These are phyloP conservation scores for Coffea humblotiana DNA, from an alignment of 305 asterid species.

Conservation along the genomic window DNA sequence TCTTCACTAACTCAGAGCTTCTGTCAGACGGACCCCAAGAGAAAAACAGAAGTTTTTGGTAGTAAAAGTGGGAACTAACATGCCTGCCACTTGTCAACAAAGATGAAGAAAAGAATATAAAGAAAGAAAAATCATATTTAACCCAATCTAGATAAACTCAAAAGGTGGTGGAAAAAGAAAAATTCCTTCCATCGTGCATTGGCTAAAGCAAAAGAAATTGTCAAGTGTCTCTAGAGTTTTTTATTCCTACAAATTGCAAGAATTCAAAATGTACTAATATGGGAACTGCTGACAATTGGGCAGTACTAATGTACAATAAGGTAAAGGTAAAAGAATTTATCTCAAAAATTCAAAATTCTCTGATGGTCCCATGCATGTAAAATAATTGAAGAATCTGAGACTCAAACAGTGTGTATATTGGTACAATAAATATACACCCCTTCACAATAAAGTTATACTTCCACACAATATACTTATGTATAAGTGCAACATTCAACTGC, in stretches of 20 bases:
- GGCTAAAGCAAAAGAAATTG: slow-evolving; percentile 29
- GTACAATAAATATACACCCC: not conserved
- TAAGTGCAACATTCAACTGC: too few relatives aligned
- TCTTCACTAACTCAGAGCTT: slow-evolving; percentile 33
- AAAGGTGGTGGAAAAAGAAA: slow-evolving; percentile 34
- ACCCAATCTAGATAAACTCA: slow-evolving; percentile 25
- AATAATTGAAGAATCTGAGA: too few relatives aligned
- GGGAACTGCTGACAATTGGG: slow-evolving; percentile 34
- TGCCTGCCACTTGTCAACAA: slow-evolving; percentile 66
- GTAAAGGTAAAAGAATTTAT: slow-evolving; percentile 4
- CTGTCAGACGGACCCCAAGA: slow-evolving; percentile 33
- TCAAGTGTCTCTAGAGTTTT: slow-evolving; percentile 5
- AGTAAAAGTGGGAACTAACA: slow-evolving; percentile 48
- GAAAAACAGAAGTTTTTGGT: slow-evolving; percentile 37
- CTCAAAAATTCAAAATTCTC: not conserved
- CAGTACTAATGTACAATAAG: slow-evolving; percentile 20
- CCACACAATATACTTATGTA: not conserved
- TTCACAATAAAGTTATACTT: too few relatives aligned
- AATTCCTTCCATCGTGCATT: slow-evolving; percentile 54
- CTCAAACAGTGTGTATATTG: too few relatives aligned
- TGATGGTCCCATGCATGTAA: too few relatives aligned
- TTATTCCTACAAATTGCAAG: not conserved
- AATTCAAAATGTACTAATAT: slow-evolving; percentile 36
- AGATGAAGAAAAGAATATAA: slow-evolving; percentile 51
- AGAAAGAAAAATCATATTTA: slow-evolving; percentile 17